phyloP scores from a whole-genome alignment of 2,329 filamentous ascomycete species.

The Atkinsonella texensis region DNA sequence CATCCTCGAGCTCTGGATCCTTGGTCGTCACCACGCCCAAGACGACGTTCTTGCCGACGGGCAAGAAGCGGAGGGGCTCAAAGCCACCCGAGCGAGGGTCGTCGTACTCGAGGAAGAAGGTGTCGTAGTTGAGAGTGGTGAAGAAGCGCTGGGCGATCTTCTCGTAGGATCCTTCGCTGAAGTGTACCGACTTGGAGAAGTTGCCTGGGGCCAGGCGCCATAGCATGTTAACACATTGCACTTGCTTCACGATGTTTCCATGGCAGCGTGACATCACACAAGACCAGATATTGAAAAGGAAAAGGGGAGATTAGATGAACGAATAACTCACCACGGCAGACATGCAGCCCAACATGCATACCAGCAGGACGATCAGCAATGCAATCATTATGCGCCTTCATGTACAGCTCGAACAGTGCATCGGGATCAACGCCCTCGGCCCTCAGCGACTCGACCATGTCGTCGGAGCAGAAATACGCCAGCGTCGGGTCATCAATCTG shows the following conservation, averaged over 20 bases:
- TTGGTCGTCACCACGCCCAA: constrained; percentile 51
- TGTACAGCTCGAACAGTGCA: constrained; percentile 55
- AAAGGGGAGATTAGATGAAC: constrained; percentile 15
- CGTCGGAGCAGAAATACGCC: constrained; percentile 55
- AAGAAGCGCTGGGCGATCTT: constrained; percentile 50
- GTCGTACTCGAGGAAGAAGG: constrained; percentile 51
- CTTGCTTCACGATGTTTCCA: constrained; percentile 12
- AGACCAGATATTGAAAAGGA: no score
- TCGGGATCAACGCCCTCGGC: constrained; percentile 49
- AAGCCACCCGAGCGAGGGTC: constrained; percentile 48
- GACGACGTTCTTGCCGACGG: constrained; percentile 48
- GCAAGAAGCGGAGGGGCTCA: constrained; percentile 48
- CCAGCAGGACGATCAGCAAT: constrained; percentile 48
- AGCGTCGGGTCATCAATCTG: constrained; percentile 54
- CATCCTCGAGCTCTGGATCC: constrained; percentile 44
- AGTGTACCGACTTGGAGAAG: constrained; percentile 50
- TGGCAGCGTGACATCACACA: no score
- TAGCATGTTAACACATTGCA: no score
- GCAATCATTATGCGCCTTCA: constrained; percentile 63
- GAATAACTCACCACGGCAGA: constrained; percentile 28
- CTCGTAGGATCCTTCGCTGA: constrained; percentile 53
- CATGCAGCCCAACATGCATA: constrained; percentile 60
- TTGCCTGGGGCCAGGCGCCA: constrained; percentile 29
- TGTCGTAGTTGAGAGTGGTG: constrained; percentile 44
- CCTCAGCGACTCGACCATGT: constrained; percentile 48